A percentile compares a stretch with the other conserved stretches of the same genome.
These are phyloP conservation scores for Lactifluus hygrophoroides DNA, from an alignment of 768 basidiomycete genomes.

Conservation along the genomic window DNA sequence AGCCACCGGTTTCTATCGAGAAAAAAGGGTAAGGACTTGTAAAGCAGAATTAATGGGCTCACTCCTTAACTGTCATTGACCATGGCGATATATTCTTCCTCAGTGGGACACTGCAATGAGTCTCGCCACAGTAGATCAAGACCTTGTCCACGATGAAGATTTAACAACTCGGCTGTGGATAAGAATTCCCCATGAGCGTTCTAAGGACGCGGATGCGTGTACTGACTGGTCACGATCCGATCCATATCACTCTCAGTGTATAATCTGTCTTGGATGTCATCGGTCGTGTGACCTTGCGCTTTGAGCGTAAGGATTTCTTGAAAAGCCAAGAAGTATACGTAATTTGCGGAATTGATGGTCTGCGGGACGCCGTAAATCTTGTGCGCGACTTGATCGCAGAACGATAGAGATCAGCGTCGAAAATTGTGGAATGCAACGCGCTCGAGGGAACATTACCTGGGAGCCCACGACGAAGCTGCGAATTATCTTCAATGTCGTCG, in stretches of 20 bases:
- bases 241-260: slow-evolving; percentile 44
- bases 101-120: slow-evolving; percentile 81
- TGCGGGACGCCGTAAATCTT: slow-evolving; percentile 96
- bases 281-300: slow-evolving; percentile 22
- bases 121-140: slow-evolving; percentile 94
- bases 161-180: slow-evolving; percentile 23
- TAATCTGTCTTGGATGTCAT: slow-evolving; percentile 13
- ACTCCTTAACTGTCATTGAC: slow-evolving; percentile 79
- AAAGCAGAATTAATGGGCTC: too few relatives aligned
- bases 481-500: slow-evolving; percentile 92
- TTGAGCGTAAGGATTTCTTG: slow-evolving; percentile 64
- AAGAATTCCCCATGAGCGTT: not conserved
- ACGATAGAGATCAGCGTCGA: not conserved
- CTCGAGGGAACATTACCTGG: slow-evolving; percentile 44
- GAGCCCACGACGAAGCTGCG: slow-evolving; percentile 74
- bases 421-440: not conserved
- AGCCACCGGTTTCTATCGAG: slow-evolving; percentile 91
- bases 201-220: slow-evolving; percentile 10
- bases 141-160: slow-evolving; percentile 88
- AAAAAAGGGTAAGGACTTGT: not conserved
- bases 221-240: slow-evolving; percentile 64
- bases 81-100: slow-evolving; percentile 93
- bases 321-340: slow-evolving; percentile 92
- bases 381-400: slow-evolving; percentile 59
- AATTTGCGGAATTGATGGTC: slow-evolving; percentile 95